Base-by-base conservation (phyloP, 2,329 filamentous ascomycete genomes). In the Beauveria caledonica region DNA sequence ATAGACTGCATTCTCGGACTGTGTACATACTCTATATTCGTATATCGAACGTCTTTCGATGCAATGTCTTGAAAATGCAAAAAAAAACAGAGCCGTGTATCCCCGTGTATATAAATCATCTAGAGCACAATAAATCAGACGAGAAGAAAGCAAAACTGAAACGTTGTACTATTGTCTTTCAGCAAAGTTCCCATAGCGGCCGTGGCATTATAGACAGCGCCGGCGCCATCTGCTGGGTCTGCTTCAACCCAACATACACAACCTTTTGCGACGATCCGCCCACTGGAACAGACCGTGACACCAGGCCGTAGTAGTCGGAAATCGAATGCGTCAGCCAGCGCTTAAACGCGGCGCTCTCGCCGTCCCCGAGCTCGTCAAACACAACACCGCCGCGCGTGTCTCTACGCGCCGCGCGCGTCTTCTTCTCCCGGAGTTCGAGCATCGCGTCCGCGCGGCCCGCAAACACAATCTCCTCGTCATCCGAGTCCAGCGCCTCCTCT, bases 271-370 rank as follows among this genome's bases (percentile, higher is more conserved):
- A 82, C 3, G 90, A 87, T 64, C 85, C 80, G 36, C 86, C 86
- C 1, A 87, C 81, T 0, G 88, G 88, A 62, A 93, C 84, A 5
- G 89, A 92, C 77, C 86, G 91, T 21, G 92, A 96, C 63, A 86
- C 83, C 60, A 97, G 81, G 49, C 92, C 92, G 70, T 97, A 97
- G 73, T 97, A 97, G 45, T 88, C 85, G 10, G 90, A 93, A 64
- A 97, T 92, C 61, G 90, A 89, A 73, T 97, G 92, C 1, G 95
- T 90, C 58, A 97, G 83, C 89, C 92, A 97, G 64, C 93, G 89
- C 66, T 89, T 93, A 19, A 49, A 97, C 4, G 87, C 84, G 54
- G 89, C 89, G 8, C 85, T 83, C 62, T 86, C 85, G 67, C 92
- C 91, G 60, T 88, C 86, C 17, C 86, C 88, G 39, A 87, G 77